Conservation (phyloP, 2,329 filamentous ascomycete species). For the Hypoxylon sp. region DNA sequence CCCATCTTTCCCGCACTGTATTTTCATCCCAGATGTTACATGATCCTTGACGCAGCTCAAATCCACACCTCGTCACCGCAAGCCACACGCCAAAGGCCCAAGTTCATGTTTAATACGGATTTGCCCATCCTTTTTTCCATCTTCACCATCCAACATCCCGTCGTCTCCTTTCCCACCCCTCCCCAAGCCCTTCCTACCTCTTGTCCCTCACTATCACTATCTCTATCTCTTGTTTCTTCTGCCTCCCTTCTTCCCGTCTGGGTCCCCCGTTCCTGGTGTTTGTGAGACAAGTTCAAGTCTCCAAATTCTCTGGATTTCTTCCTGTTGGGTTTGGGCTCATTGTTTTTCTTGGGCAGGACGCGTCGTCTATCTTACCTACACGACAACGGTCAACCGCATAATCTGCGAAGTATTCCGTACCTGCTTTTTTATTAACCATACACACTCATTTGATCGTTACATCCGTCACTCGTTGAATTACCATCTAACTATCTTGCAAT, state of each 20-base stretch:
- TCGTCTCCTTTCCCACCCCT: constrained; percentile 22
- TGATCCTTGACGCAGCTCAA: constrained; percentile 32
- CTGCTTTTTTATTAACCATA: constrained; percentile 29
- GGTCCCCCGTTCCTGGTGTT: constrained; percentile 37
- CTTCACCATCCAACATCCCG: constrained; percentile 28
- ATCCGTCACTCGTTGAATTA: constrained; percentile 5
- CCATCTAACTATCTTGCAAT: constrained; percentile 1
- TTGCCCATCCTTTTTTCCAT: constrained; percentile 17
- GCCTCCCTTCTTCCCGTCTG: constrained; percentile 33
- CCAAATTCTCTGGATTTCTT: constrained; percentile 37
- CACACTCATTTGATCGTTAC: constrained; percentile 30
- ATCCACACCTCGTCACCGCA: constrained; percentile 29
- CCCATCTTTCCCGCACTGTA: constrained; percentile 2
- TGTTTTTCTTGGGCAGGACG: constrained; percentile 37
- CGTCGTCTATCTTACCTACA: constrained; percentile 25
- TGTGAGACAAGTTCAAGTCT: constrained; percentile 35
- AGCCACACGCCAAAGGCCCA: constrained; percentile 12
- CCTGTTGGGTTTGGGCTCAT: constrained; percentile 38
- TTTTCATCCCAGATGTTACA: constrained; percentile 28
- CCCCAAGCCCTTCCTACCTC: no score
- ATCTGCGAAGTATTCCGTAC: constrained; percentile 13
- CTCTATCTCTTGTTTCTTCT: constrained; percentile 32
- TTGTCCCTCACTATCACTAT: constrained; percentile 23
- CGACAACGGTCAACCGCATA: constrained; percentile 28
- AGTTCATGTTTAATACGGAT: constrained; percentile 32